These are phyloP conservation scores for Escovopsis sp. DNA, from an alignment of 2,329 filamentous ascomycete species.

Conservation along the genomic window DNA sequence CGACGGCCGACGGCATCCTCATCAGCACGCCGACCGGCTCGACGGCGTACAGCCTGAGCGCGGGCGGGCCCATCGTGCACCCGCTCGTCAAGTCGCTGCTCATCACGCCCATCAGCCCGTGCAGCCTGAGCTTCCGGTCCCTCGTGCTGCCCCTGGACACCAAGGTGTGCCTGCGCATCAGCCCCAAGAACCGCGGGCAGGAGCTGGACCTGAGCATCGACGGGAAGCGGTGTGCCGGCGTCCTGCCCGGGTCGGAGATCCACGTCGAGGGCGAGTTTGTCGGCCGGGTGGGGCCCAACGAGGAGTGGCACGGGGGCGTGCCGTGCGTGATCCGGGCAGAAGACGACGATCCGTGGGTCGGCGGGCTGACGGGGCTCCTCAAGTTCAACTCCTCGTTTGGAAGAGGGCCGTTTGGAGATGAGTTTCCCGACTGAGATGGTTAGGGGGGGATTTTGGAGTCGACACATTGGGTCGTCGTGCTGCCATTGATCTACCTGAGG, in stretches of 20 bases:
- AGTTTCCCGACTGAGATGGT: constrained; percentile 12
- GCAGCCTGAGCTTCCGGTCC: constrained; percentile 82
- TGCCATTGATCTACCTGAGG: too few relatives aligned
- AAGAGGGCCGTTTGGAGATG: constrained; percentile 18
- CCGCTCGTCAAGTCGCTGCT: constrained; percentile 79
- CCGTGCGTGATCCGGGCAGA: constrained; percentile 72
- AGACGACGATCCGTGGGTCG: constrained; percentile 89
- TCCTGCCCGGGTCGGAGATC: constrained; percentile 67
- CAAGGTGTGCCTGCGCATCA: constrained; percentile 67
- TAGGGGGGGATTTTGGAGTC: too few relatives aligned
- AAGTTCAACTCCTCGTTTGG: constrained; percentile 99
- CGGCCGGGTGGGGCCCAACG: constrained; percentile 24
- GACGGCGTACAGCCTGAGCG: constrained; percentile 89
- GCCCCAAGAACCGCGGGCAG: constrained; percentile 61
- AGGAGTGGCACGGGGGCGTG: constrained; percentile 61
- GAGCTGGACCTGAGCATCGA: constrained; percentile 72
- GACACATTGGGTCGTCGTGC: too few relatives aligned
- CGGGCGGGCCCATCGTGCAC: constrained; percentile 86
- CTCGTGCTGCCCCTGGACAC: constrained; percentile 79
- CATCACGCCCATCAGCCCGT: constrained; percentile 85
- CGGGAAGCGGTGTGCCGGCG: constrained; percentile 52
- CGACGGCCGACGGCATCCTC: constrained; percentile 88
- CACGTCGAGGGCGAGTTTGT: constrained; percentile 79
- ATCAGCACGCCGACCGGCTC: constrained; percentile 88
- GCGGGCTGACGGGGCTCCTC: constrained; percentile 77